Evolutionary conservation across 2,329 filamentous ascomycete genomes (phyloP).

Genomic region (Knufia fluminis): DNA sequence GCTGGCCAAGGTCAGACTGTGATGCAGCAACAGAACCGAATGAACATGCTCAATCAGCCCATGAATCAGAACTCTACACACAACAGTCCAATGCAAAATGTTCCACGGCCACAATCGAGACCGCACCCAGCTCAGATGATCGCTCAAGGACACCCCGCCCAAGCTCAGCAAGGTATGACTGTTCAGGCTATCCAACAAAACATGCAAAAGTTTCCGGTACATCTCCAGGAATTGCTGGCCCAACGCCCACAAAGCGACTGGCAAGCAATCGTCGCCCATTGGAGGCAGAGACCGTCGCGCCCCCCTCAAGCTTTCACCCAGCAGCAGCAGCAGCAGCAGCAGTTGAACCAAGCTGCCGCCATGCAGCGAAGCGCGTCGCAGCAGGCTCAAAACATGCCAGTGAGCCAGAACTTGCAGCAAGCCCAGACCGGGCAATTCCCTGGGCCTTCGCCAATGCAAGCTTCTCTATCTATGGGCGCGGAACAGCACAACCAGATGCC

Average conservation of each 20-base stretch:
- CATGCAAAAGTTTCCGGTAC: slow-evolving; percentile 16
- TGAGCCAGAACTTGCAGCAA: slow-evolving; percentile 14
- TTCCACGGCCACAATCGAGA: slow-evolving; percentile 16
- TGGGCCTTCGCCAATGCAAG: slow-evolving; percentile 16
- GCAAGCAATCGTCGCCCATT: slow-evolving; percentile 13
- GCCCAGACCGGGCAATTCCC: slow-evolving; percentile 13
- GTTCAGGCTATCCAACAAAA: slow-evolving; percentile 17
- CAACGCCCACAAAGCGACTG: slow-evolving; percentile 19
- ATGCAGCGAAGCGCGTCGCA: slow-evolving; percentile 24
- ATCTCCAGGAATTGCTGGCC: slow-evolving; percentile 17
- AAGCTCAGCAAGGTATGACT: slow-evolving; percentile 13
- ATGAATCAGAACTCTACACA: slow-evolving; percentile 26
- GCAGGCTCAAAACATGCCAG: slow-evolving; percentile 13
- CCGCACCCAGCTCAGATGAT: slow-evolving; percentile 20
- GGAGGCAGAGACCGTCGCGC: not conserved
- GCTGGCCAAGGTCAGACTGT: slow-evolving; percentile 31
- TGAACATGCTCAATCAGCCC: slow-evolving; percentile 37
- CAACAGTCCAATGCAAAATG: slow-evolving; percentile 14
- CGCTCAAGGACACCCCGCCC: slow-evolving; percentile 11
- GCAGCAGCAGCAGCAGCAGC: slow-evolving; percentile 15
- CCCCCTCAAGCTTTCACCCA: not conserved
- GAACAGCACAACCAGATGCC: slow-evolving; percentile 12
- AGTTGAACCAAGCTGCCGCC: slow-evolving; percentile 7
- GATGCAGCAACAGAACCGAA: slow-evolving; percentile 33
- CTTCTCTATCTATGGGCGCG: slow-evolving; percentile 21